Base-by-base conservation (phyloP, 176 grass and related monocot genomes). In the Hordeum marinum region DNA sequence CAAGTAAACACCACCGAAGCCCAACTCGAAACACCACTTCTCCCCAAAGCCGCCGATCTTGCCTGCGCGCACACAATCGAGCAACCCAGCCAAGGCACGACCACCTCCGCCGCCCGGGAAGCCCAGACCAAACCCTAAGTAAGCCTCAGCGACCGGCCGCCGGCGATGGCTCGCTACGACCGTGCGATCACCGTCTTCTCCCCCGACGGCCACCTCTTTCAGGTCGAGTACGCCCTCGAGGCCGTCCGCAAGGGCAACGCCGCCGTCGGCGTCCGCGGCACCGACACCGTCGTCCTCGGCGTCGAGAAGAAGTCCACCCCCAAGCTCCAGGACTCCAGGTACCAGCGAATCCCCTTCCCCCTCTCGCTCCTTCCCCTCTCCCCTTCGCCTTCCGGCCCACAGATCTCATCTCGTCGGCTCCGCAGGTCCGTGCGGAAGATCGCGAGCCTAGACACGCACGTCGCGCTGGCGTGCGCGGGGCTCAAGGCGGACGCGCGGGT, bases 161-260 rank as follows among this genome's bases (percentile, higher is more conserved):
- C 86, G 79, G 57, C 79, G 65, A 96, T 99, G 97, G 97, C 97
- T 57, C 91, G 97, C 66, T 99, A 99, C 91, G 97, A 99, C 83
- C 93, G 97, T 82, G 97, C 97, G 11, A 99, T 99, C 91, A 99
- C 97, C 34, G 97, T 99, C 10, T 99, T 99, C 94, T 99, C 97
- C 35, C 97, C 97, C 24, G 94, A 99, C 79, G 97, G 97, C 18
- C 94, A 99, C 88, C 97, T 99, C 81, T 99, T 99, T 87, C 97
- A 99, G 97, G 97, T 99, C 8, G 97, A 99, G 84, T 99, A 99
- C 82, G 97, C 97, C 11, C 93, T 99, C 84, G 97, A 99, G 90
- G 97, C 94, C 41, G 97, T 99, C 72, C 97, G 94, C 76, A 99
- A 99, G 88, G 94, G 94, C 7, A 99, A 99, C 97, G 96, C 96